Base-by-base conservation (phyloP, 306 rosid species). In the Cucurbita ficifolia region DNA sequence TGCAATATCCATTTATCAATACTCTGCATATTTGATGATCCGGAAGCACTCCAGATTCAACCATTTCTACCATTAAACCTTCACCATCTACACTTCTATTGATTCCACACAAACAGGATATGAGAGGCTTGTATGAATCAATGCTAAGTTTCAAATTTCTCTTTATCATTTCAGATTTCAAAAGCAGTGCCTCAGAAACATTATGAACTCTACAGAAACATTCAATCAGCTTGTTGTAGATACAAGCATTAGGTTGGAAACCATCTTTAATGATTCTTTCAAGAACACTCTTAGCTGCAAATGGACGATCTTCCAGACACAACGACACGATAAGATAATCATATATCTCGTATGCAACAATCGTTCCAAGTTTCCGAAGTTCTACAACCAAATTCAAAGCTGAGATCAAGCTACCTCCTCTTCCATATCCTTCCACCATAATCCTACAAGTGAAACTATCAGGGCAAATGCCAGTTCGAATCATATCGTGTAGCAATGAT, bases 231-330 rank as follows among this genome's bases (percentile, higher is more conserved):
- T 81, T 76, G 71, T 63, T 80, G 36, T 79, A 87, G 70, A 85
- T 89, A 62, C 39, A 79, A 24, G 62, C 40, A 79, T 78, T 57
- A 40, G 88, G 94, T 65, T 59, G 70, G 77, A 82, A 84, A 64
- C 86, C 86, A 43, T 83, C 83, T 21, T 45, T 45, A 71, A 81
- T 80, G 73, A 84, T 75, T 79, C 97, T 88, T 45, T 70, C 80
- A 65, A 92, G 74, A 54, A 92, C 83, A 72, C 84, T 92, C 84
- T 76, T 86, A 35, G 96, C 97, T 14, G 98, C 98, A 75, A 87
- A 87, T 1, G 98, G 97, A n/a, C 86, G 82, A 81, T 79, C 78
- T 76, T 87, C 94, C 35, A 50, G 82, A 64, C 97, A 93, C 78
- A 90, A 81, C 3, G 82, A 82, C 35, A 79, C 84, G 36, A 90